These are phyloP conservation scores for Arthromyces matolae DNA, from an alignment of 768 basidiomycete species.

Conservation along the genomic window DNA sequence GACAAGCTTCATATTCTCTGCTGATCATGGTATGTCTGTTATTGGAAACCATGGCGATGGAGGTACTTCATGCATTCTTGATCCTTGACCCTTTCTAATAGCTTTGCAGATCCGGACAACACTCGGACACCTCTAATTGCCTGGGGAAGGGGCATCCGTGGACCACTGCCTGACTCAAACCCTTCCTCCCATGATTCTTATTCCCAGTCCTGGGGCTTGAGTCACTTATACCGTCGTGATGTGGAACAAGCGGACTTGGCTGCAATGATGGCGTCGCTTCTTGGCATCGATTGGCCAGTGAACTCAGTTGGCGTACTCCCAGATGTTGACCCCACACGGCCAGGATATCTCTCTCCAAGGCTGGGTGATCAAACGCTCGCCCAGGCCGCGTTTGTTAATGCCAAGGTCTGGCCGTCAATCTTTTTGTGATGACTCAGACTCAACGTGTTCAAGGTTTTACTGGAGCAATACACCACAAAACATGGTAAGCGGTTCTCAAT, in stretches of 20 bases:
- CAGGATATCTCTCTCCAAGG: constrained; percentile 53
- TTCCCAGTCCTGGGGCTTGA: constrained; percentile 60
- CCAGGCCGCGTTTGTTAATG: constrained; percentile 57
- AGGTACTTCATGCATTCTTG: constrained; percentile 37
- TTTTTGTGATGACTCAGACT: background rate
- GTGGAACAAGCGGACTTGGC: constrained; percentile 84
- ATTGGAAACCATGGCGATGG: constrained; percentile 91
- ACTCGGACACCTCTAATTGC: constrained; percentile 80
- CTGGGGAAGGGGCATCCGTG: constrained; percentile 78
- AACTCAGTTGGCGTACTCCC: constrained; percentile 83
- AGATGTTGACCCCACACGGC: constrained; percentile 57
- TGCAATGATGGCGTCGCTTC: constrained; percentile 68
- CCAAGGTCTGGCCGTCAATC: constrained; percentile 37
- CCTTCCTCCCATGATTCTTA: constrained; percentile 70
- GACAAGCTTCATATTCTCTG: constrained; percentile 77
- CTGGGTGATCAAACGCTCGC: constrained; percentile 51
- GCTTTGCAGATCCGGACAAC: constrained; percentile 74
- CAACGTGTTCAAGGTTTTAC: constrained; percentile 43
- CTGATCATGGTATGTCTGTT: constrained; percentile 87
- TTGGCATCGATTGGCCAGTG: constrained; percentile 73
- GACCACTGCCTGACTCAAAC: constrained; percentile 53
- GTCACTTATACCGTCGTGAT: constrained; percentile 60
- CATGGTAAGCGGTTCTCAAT: constrained; percentile 49
- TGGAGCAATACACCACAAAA: constrained; percentile 77
- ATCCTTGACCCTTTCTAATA: constrained; percentile 6